Evolutionary conservation across 495 filamentous ascomycete species (phyloP), one percentile per base, ranked within the genome.

Genomic region (Aspergillus indologenus): DNA sequence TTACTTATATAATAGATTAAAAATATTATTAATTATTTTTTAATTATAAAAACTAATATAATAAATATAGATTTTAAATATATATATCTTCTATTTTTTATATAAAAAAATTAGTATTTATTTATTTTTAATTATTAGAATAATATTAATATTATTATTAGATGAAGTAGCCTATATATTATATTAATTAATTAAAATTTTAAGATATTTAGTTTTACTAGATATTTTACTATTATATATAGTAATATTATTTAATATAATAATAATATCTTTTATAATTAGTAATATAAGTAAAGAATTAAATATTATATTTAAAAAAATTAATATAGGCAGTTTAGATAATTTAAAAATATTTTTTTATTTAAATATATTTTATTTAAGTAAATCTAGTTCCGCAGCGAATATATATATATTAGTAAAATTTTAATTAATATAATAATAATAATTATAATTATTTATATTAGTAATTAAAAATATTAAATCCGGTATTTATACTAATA

Each of bases 351-450:
- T 8, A 42, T 42, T 40, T 42, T n/a, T 53, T 19, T 15, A 17
- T 5, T 3, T 19, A 11, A 40, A 20, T 42, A 42, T 20, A 42
- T 20, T n/a, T n/a, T 40, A 42, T 40, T 2, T 53, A n/a, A 18
- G n/a, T n/a, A n/a, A n/a, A n/a, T n/a, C n/a, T n/a, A n/a, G 2
- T 6, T 40, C 17, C 20, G 2, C 20, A 40, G 18, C 26, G 26
- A 19, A 51, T 6, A 24, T 51, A 51, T 42, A 20, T 53, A n/a
- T 53, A 53, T 42, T 3, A 20, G 11, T 43, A 43, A 20, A 2
- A 53, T 40, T 11, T 20, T 19, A 3, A 18, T 19, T 53, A 53
- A 42, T 42, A 52, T 52, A 52, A 18, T 53, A 53, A 53, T 18
- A 19, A 18, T 53, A 19, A 4, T 18, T 18, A 40, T 53, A 51